phyloP scores from a whole-genome alignment of 2,329 filamentous ascomycete species.

The Pyrenophora seminiperda region DNA sequence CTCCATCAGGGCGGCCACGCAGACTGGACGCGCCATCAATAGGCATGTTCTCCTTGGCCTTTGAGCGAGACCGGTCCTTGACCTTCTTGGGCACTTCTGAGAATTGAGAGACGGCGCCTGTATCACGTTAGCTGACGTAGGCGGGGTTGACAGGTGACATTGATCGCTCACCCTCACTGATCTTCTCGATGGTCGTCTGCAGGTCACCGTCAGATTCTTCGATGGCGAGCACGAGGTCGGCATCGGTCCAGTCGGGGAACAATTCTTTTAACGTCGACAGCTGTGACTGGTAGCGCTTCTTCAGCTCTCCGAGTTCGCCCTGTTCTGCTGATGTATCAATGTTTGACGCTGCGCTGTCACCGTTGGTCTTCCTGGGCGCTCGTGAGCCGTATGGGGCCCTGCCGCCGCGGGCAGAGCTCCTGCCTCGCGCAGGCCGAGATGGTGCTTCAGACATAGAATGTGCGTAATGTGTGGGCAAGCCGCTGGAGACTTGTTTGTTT shows the following conservation, averaged over 20 bases:
- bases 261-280: conserved; percentile 85
- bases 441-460: conserved; percentile 90
- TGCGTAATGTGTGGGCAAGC: conserved; percentile 48
- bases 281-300: conserved; percentile 83
- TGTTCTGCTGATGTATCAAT: conserved; percentile 74
- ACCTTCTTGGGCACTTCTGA: conserved; percentile 75
- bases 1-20: conserved; percentile 31
- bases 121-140: conserved; percentile 12
- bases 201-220: conserved; percentile 83
- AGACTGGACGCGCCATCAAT: conserved; percentile 52
- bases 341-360: conserved; percentile 67
- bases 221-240: conserved; percentile 90
- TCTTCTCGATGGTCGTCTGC: conserved; percentile 74
- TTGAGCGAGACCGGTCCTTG: conserved; percentile 74
- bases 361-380: conserved; percentile 65
- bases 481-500: conserved; percentile 28
- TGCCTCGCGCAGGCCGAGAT: conserved; percentile 84
- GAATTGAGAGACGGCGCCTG: conserved; percentile 82
- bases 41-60: conserved; percentile 68
- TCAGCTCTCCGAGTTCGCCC: conserved; percentile 87
- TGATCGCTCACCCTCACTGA: conserved; percentile 70
- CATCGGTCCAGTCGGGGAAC: conserved; percentile 94
- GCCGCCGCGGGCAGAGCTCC: conserved; percentile 87
- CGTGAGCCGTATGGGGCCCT: conserved; percentile 68
- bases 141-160: too few relatives aligned